phyloP scores from a whole-genome alignment of 148 eudicot species.

The Fallopia convolvulus region DNA sequence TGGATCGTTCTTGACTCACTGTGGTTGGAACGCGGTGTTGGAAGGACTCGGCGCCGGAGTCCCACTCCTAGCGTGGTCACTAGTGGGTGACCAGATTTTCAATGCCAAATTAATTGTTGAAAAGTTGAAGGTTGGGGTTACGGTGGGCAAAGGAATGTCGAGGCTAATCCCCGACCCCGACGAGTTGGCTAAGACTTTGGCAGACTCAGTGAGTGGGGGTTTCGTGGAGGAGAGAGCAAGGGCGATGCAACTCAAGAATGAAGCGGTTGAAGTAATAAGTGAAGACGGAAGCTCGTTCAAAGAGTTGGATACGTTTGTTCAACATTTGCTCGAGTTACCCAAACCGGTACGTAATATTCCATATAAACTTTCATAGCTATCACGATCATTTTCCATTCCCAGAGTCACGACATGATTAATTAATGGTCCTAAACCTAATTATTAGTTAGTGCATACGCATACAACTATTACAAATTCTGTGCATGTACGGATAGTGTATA shows the following conservation, averaged over 20 bases:
- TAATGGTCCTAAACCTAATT: too few relatives aligned
- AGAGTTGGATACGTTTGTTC: background rate
- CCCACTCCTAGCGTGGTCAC: background rate
- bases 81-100: background rate
- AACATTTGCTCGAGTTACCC: background rate
- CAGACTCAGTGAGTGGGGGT: background rate
- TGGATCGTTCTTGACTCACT: background rate
- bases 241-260: background rate
- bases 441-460: too few relatives aligned
- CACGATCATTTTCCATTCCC: too few relatives aligned
- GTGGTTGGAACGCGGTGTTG: background rate
- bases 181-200: background rate
- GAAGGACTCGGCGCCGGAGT: background rate
- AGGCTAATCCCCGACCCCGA: background rate
- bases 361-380: too few relatives aligned
- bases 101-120: background rate
- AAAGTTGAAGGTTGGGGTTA: background rate
- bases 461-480: too few relatives aligned
- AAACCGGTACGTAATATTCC: background rate
- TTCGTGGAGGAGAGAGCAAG: background rate
- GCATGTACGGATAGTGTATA: too few relatives aligned
- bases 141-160: background rate
- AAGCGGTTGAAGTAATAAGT: background rate
- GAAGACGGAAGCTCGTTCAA: background rate
- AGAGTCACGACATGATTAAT: too few relatives aligned